A percentile compares a stretch with the other conserved stretches of the same genome.
phyloP scores from a whole-genome alignment of 1,284 basidiomycete species.

The Fomitopsis palustris region DNA sequence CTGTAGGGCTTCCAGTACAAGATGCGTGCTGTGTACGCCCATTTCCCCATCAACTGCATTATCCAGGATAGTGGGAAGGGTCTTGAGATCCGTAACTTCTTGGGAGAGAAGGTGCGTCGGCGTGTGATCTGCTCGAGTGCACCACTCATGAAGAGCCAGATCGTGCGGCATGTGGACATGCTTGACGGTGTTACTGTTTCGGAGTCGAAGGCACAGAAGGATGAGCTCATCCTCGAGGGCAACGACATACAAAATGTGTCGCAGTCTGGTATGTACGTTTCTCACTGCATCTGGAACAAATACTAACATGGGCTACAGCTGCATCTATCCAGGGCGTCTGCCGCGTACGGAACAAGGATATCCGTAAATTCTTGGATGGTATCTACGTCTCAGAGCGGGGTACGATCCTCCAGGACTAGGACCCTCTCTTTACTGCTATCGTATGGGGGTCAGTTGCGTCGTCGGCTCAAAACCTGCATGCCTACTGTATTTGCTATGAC shows the following conservation, averaged over 20 bases:
- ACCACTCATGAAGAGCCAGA: constrained; percentile 41
- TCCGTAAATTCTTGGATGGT: constrained; percentile 91
- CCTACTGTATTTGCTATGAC: constrained; percentile 12
- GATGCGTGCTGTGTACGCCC: constrained; percentile 99
- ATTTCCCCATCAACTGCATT: constrained; percentile 99
- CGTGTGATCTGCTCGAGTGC: background rate
- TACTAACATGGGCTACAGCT: constrained; percentile 42
- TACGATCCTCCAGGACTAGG: constrained; percentile 47
- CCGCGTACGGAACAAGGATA: constrained; percentile 97
- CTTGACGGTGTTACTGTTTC: constrained; percentile 83
- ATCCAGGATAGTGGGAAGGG: constrained; percentile 79
- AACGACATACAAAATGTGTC: constrained; percentile 96
- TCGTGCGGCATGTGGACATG: constrained; percentile 92
- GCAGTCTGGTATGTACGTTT: constrained; percentile 68
- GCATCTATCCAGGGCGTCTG: constrained; percentile 94
- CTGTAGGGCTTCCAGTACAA: constrained; percentile 96
- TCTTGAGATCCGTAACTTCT: constrained; percentile 98
- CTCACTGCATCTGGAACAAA: background rate
- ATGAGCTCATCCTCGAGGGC: constrained; percentile 90
- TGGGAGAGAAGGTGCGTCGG: constrained; percentile 82
- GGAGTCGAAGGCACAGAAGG: constrained; percentile 96
- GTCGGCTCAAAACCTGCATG: constrained; percentile 20
- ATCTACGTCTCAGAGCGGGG: constrained; percentile 91
- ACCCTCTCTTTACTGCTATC: constrained; percentile 9
- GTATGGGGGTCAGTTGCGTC: constrained; percentile 18